phyloP scores from a whole-genome alignment of 495 filamentous ascomycete genomes.

The Amphirosellinia nigrospora region DNA sequence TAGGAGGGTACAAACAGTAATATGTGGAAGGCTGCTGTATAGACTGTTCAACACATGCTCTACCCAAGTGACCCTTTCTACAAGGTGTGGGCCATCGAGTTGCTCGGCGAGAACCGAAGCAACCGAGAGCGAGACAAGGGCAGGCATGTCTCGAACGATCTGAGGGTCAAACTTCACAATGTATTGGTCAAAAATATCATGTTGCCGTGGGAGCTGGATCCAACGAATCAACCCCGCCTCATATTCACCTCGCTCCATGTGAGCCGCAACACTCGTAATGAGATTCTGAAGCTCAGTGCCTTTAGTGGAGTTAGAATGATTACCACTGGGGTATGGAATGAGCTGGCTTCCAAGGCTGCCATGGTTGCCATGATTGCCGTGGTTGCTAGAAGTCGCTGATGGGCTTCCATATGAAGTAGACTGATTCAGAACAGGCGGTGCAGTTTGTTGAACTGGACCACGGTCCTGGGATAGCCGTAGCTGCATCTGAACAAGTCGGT shows the following conservation, averaged over 20 bases:
- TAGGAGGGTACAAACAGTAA: constrained; percentile 50
- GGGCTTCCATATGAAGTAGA: constrained; percentile 35
- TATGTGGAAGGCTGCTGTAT: constrained; percentile 45
- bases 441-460: constrained; percentile 29
- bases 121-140: constrained; percentile 82
- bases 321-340: constrained; percentile 43
- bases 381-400: constrained; percentile 39
- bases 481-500: constrained; percentile 63
- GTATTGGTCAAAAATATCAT: constrained; percentile 81
- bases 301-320: constrained; percentile 44
- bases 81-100: constrained; percentile 64
- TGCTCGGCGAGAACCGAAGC: constrained; percentile 78
- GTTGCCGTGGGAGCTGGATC: constrained; percentile 77
- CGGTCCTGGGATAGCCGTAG: constrained; percentile 44
- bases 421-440: constrained; percentile 32
- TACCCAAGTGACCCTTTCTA: constrained; percentile 78
- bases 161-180: constrained; percentile 75
- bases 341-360: constrained; percentile 37
- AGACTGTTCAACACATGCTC: constrained; percentile 68
- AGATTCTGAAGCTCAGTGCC: constrained; percentile 69
- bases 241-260: constrained; percentile 68
- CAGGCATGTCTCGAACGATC: constrained; percentile 72
- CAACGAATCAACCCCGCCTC: constrained; percentile 76
- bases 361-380: no score
- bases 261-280: constrained; percentile 64